Conservation (phyloP, 345 rosid species). For the Streptanthus diversifolius region DNA sequence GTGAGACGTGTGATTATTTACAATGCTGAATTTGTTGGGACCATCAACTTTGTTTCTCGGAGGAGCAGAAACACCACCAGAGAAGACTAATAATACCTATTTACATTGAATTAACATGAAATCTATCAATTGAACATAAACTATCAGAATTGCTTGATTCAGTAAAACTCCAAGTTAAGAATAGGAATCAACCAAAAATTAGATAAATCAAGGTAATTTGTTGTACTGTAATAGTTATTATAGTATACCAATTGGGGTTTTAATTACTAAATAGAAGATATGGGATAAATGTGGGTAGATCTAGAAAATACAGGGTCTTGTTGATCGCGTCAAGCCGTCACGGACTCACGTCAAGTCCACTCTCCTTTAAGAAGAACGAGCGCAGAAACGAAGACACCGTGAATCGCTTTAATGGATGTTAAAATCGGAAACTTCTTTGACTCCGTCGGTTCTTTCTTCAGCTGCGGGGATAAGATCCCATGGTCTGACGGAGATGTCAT, state of each 20-base stretch:
- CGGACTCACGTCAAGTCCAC: too few species aligned
- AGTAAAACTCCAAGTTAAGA: too few species aligned
- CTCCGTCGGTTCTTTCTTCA: constrained; percentile 57
- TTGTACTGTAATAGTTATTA: too few species aligned
- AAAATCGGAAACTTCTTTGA: constrained; percentile 43
- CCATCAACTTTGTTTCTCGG: background rate
- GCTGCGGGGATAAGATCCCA: constrained; percentile 74
- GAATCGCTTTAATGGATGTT: constrained; percentile 33
- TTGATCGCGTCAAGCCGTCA: background rate
- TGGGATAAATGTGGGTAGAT: background rate
- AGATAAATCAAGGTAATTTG: too few species aligned
- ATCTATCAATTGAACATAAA: too few species aligned
- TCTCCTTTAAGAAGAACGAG: constrained; percentile 7
- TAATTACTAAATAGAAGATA: background rate
- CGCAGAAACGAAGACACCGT: background rate
- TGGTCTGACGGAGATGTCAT: constrained; percentile 78
- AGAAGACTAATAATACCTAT: too few species aligned
- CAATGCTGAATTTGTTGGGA: background rate
- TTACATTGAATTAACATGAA: too few species aligned
- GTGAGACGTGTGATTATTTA: background rate
- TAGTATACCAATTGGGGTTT: background rate
- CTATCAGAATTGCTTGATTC: too few species aligned
- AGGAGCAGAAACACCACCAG: too few species aligned
- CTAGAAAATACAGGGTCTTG: background rate
- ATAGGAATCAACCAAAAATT: too few species aligned